These are phyloP conservation scores for Hyparrhenia diplandra DNA, from an alignment of 176 grass and related monocot genomes.

Conservation along the genomic window DNA sequence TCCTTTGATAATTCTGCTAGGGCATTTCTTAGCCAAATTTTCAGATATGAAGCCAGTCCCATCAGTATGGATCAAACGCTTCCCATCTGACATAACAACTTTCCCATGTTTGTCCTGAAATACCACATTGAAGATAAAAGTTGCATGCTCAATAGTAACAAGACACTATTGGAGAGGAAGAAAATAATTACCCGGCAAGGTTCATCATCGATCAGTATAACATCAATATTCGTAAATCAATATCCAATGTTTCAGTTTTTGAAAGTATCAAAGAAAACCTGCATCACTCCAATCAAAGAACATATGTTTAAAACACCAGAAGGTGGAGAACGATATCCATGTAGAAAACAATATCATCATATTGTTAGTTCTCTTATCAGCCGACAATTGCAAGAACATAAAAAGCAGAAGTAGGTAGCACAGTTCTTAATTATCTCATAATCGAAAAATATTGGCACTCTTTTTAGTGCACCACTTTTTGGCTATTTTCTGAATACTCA, in stretches of 20 bases:
- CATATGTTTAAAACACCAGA: neutral
- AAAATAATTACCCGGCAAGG: constrained; percentile 49
- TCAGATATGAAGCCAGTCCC: constrained; percentile 82
- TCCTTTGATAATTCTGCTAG: constrained; percentile 37
- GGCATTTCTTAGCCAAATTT: constrained; percentile 70
- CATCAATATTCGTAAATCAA: constrained; percentile 45
- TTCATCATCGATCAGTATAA: constrained; percentile 52
- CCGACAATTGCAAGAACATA: constrained; percentile 1
- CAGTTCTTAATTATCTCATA: neutral
- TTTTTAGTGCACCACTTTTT: neutral
- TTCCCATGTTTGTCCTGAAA: constrained; percentile 40
- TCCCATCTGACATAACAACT: constrained; percentile 6
- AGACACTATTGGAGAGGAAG: neutral
- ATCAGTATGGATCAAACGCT: constrained; percentile 69
- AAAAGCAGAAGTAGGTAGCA: neutral
- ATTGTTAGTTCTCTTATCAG: neutral
- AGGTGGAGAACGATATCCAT: neutral
- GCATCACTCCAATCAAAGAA: constrained; percentile 33
- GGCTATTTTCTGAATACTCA: neutral
- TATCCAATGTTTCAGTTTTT: constrained; percentile 56
- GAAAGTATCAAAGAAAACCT: constrained; percentile 78
- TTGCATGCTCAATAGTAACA: constrained; percentile 5
- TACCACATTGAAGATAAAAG: neutral
- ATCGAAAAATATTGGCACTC: neutral
- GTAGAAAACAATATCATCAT: neutral